A percentile compares a stretch with the other conserved stretches of the same genome.
Evolutionary conservation across 441 rosid genomes (phyloP).

Genomic region (Bocquillonia castaneifolia): DNA sequence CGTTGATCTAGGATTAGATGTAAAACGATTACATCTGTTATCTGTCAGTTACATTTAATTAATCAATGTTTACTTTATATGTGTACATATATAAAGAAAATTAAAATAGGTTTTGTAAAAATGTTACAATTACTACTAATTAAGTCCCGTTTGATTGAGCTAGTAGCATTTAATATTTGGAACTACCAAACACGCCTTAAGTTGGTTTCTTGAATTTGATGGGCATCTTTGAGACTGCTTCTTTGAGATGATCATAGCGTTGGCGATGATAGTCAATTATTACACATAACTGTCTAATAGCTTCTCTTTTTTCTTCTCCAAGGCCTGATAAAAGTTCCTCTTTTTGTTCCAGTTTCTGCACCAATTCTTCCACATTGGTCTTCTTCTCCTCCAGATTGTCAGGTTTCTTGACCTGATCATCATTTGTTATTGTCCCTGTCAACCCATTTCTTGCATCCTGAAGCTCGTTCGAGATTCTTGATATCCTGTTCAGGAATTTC

Average conservation of each 20-base stretch:
- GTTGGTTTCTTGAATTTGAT: slow-evolving; percentile 21
- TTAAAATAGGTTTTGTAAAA: not conserved
- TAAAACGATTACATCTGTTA: no score
- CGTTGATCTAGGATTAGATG: no score
- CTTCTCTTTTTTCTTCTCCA: slow-evolving; percentile 82
- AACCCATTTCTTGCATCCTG: slow-evolving; percentile 40
- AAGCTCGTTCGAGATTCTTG: slow-evolving; percentile 37
- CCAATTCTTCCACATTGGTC: slow-evolving; percentile 35
- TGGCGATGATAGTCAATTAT: slow-evolving; percentile 51
- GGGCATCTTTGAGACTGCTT: slow-evolving; percentile 29
- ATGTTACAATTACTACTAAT: no score
- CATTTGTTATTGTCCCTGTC: slow-evolving; percentile 30
- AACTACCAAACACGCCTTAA: no score
- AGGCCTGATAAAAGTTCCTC: slow-evolving; percentile 38
- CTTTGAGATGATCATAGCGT: slow-evolving; percentile 43
- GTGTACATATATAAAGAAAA: not conserved
- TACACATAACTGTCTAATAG: slow-evolving; percentile 68
- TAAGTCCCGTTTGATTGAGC: no score
- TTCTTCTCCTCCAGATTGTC: slow-evolving; percentile 29
- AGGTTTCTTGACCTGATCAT: not conserved
- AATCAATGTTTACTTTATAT: no score
- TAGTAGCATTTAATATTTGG: no score
- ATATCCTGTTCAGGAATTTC: slow-evolving; percentile 33
- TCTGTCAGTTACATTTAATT: no score
- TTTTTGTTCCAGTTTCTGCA: slow-evolving; percentile 34